Evolutionary conservation across 805 yeast genomes (phyloP).

Genomic region (Yarrowia sp.): DNA sequence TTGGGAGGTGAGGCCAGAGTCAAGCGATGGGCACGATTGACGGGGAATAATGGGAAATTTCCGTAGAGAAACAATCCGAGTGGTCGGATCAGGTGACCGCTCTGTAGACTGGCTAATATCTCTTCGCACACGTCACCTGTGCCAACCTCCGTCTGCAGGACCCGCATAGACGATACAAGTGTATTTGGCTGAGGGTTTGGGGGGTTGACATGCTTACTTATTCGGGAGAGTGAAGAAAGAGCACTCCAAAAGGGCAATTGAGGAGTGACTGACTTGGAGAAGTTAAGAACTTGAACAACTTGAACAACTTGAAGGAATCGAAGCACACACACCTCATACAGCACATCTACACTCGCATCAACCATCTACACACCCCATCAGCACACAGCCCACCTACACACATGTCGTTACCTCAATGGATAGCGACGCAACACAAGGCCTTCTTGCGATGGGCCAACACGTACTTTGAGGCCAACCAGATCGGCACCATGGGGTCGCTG

Average conservation of each 20-base stretch:
- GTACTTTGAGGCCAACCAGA: slow-evolving; percentile 46
- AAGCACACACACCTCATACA: too few relatives aligned
- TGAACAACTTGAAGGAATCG: too few relatives aligned
- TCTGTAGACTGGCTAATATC: too few relatives aligned
- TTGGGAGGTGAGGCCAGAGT: neutral
- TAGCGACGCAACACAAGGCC: slow-evolving; percentile 52
- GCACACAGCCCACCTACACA: too few relatives aligned
- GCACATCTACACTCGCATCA: neutral
- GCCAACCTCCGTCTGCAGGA: neutral
- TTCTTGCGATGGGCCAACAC: slow-evolving; percentile 53
- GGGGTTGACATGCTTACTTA: slow-evolving; percentile 4
- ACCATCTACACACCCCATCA: too few relatives aligned
- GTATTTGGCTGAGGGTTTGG: slow-evolving; percentile 18
- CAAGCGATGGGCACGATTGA: too few relatives aligned
- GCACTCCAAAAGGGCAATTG: slow-evolving; percentile 2
- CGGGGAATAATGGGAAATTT: too few relatives aligned
- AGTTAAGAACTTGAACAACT: too few relatives aligned
- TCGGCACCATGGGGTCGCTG: slow-evolving; percentile 46
- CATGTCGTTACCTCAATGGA: slow-evolving; percentile 51
- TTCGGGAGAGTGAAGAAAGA: slow-evolving; percentile 3
- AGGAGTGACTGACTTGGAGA: too few relatives aligned
- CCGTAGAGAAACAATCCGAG: too few relatives aligned
- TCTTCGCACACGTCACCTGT: neutral
- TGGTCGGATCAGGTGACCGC: too few relatives aligned
- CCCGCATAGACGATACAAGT: slow-evolving; percentile 28